These are phyloP conservation scores for Didymellaceae sp. DNA, from an alignment of 2,329 filamentous ascomycete genomes.

Conservation along the genomic window DNA sequence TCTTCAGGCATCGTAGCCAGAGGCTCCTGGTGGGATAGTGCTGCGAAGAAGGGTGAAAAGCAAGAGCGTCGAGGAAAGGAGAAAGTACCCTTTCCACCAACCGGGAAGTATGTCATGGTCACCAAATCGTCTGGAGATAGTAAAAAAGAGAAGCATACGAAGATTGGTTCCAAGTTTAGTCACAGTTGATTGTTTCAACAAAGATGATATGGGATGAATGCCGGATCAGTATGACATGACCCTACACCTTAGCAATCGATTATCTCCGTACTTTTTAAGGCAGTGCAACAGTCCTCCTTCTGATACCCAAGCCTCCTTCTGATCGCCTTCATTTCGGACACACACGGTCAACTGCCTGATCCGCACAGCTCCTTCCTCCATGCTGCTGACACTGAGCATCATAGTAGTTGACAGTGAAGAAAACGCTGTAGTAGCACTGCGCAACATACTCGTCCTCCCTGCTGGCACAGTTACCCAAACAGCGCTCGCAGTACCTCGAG, in stretches of 20 bases:
- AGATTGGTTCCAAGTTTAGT: background rate
- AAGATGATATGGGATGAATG: too few species aligned
- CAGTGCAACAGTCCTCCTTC: too few species aligned
- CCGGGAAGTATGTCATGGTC: conserved; percentile 30
- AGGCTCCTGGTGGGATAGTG: conserved; percentile 27
- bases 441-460: background rate
- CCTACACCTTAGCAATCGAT: too few species aligned
- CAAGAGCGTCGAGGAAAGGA: background rate
- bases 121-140: conserved; percentile 12
- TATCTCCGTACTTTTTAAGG: too few species aligned
- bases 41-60: background rate
- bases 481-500: background rate
- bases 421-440: background rate
- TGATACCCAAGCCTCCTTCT: background rate
- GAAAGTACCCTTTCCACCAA: conserved; percentile 20
- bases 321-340: background rate
- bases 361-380: background rate
- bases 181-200: background rate
- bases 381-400: conserved; percentile 2
- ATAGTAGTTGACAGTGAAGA: background rate
- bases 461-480: background rate
- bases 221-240: too few species aligned
- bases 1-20: conserved; percentile 9
- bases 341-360: background rate
- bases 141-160: background rate